Evolutionary conservation across 1,284 basidiomycete species (phyloP), one percentile per base, ranked within the genome.

Genomic region (Ceratobasidium theobromae): DNA sequence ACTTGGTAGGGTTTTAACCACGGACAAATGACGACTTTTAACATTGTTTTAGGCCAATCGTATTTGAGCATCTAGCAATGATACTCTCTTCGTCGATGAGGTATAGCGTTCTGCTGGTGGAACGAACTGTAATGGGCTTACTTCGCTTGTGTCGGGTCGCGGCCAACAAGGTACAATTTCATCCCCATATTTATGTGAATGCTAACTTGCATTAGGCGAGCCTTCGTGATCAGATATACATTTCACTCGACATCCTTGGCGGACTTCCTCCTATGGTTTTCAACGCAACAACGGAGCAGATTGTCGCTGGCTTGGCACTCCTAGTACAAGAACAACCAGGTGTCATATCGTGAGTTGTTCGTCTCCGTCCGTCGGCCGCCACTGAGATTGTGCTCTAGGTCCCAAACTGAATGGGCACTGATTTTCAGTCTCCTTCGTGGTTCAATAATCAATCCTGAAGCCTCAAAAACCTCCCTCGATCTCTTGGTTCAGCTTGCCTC

Each of bases 401-500:
- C 93, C 1, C 88, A 91, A 72, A 98, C 96, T 0, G 95, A 99
- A 76, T 99, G 97, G 97, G 92, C 91, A 64, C 79, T 98, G 35
- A 84, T 96, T 16, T 93, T 97, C 72, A 88, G 93, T 0, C 80
- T 98, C n/a, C 84, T 99, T 71, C 85, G 91, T 43, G 89, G 88
- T 0, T 94, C 93, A 0, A 85, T 93, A 49, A 82, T 87, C 6
- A 91, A 97, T 72, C 86, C 92, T n/a, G 91, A 93, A 75, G 94
- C 95, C 1, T 87, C 91, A 28, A 88, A 91, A 49, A 80, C 88
- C 51, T 90, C 94, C 1, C 91, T 98, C 72, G 85, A 88, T 9
- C 81, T 95, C 5, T 78, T 95, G 25, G 77, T 83, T 28, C 79
- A 79, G 53, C 80, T 97, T 38, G 82, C 67, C 8, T 76, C 81